These are phyloP conservation scores for Desmodesmus armatus DNA, from an alignment of 139 green algal species.

Conservation along the genomic window DNA sequence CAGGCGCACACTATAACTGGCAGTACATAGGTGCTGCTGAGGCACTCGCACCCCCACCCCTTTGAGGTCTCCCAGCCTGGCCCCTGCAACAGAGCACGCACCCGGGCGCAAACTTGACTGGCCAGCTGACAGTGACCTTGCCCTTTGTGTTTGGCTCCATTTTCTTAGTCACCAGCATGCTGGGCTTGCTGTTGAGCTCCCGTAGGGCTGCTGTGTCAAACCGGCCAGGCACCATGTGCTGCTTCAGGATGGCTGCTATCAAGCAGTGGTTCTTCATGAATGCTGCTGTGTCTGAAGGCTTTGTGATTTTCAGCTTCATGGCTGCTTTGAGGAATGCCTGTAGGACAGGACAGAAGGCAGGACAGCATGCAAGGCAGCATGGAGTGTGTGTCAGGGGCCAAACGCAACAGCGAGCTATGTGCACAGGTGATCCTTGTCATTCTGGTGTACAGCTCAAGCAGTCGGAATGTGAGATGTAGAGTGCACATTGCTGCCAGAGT, in stretches of 20 bases:
- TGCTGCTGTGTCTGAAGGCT: neutral
- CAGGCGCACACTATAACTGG: too few relatives aligned
- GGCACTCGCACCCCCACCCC: too few relatives aligned
- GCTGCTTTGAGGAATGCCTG: conserved; percentile 29
- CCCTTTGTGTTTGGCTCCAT: neutral
- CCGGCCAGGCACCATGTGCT: conserved; percentile 33
- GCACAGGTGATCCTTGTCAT: neutral
- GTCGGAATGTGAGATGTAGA: too few relatives aligned
- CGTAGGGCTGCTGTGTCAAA: neutral
- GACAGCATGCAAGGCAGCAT: too few relatives aligned
- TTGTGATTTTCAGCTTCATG: conserved; percentile 29
- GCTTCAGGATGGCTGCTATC: conserved; percentile 34
- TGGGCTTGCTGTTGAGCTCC: conserved; percentile 24
- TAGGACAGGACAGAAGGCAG: too few relatives aligned
- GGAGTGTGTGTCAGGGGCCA: neutral
- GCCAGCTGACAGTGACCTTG: conserved; percentile 17
- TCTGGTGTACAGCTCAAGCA: too few relatives aligned
- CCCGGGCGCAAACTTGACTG: conserved; percentile 7
- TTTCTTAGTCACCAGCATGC: conserved; percentile 42
- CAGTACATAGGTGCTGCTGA: too few relatives aligned
- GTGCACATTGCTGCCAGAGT: too few relatives aligned
- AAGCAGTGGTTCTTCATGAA: conserved; percentile 38
- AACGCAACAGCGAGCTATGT: neutral
- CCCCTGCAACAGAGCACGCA: too few relatives aligned
- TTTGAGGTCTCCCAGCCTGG: neutral